Conservation (phyloP, 2,329 filamentous ascomycete genomes). For the Grosmannia clavigera region DNA sequence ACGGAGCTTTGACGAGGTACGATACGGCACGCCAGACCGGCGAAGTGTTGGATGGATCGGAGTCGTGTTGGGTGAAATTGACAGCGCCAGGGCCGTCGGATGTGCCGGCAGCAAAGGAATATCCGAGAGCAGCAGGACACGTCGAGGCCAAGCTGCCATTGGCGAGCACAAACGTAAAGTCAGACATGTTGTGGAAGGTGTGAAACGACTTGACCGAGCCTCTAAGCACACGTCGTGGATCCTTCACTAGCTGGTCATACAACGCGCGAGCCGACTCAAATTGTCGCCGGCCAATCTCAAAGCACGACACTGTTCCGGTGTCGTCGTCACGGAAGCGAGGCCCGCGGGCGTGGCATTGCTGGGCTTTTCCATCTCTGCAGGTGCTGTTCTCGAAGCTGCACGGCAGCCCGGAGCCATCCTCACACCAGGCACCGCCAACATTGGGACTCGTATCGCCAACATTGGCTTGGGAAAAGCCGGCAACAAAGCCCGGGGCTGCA, state of each 20-base stretch:
- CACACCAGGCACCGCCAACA: conserved; percentile 71
- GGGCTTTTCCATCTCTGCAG: conserved; percentile 53
- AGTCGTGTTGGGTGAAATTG: conserved; percentile 82
- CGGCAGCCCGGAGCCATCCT: conserved; percentile 59
- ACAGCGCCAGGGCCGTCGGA: conserved; percentile 80
- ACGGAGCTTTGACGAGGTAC: conserved; percentile 57
- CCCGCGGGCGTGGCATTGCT: conserved; percentile 59
- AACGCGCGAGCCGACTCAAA: conserved; percentile 37
- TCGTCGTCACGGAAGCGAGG: conserved; percentile 54
- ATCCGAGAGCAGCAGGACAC: conserved; percentile 75
- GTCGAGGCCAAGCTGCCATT: conserved; percentile 62
- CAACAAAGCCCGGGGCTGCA: conserved; percentile 59
- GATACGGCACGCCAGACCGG: conserved; percentile 73
- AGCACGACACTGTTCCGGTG: conserved; percentile 62
- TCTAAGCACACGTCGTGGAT: conserved; percentile 42
- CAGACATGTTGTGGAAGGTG: conserved; percentile 65
- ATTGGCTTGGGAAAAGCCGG: conserved; percentile 83
- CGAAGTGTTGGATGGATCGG: conserved; percentile 48
- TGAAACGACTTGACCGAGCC: conserved; percentile 66
- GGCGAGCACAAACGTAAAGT: conserved; percentile 57
- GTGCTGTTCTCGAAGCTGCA: conserved; percentile 70
- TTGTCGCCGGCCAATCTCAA: conserved; percentile 59
- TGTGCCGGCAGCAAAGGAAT: conserved; percentile 82
- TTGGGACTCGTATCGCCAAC: conserved; percentile 87
- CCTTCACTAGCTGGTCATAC: conserved; percentile 38